Conservation (phyloP, 345 rosid genomes). For the Corymbia maculata region DNA sequence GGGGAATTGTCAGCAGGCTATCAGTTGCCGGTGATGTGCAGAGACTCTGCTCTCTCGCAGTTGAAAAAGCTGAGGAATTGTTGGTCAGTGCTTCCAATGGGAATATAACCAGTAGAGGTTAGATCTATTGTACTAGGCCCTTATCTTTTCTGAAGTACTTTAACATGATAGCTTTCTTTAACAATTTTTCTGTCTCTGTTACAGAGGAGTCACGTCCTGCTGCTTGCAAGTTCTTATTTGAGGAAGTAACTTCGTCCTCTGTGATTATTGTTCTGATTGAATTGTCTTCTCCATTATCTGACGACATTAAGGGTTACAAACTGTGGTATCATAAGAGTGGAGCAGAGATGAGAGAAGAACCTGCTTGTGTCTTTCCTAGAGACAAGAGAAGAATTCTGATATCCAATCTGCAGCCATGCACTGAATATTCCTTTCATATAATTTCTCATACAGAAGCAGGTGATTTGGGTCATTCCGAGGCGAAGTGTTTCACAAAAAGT, state of each 20-base stretch:
- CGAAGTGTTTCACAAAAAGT: conserved; percentile 57
- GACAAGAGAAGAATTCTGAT: conserved; percentile 64
- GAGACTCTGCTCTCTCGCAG: conserved; percentile 68
- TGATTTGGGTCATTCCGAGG: conserved; percentile 62
- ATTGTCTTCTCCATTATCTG: conserved; percentile 25
- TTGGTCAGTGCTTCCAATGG: conserved; percentile 23
- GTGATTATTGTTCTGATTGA: conserved; percentile 63
- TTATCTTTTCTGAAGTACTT: background rate
- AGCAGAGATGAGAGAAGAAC: conserved; percentile 54
- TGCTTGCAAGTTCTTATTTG: conserved; percentile 80
- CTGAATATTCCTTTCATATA: conserved; percentile 59
- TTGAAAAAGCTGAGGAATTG: conserved; percentile 57
- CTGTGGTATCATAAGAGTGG: conserved; percentile 79
- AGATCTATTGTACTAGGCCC: background rate
- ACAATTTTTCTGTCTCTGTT: background rate
- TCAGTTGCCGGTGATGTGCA: conserved; percentile 64
- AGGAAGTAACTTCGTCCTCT: conserved; percentile 57
- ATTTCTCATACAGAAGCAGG: conserved; percentile 49
- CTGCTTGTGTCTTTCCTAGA: conserved; percentile 49
- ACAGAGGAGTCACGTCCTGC: conserved; percentile 57
- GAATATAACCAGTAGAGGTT: conserved; percentile 48
- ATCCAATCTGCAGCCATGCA: conserved; percentile 81
- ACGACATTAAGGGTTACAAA: conserved; percentile 70
- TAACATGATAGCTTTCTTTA: background rate
- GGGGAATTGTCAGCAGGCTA: conserved; percentile 89